These are phyloP conservation scores for Trichothecium roseum DNA, from an alignment of 2,329 filamentous ascomycete species.

Conservation along the genomic window DNA sequence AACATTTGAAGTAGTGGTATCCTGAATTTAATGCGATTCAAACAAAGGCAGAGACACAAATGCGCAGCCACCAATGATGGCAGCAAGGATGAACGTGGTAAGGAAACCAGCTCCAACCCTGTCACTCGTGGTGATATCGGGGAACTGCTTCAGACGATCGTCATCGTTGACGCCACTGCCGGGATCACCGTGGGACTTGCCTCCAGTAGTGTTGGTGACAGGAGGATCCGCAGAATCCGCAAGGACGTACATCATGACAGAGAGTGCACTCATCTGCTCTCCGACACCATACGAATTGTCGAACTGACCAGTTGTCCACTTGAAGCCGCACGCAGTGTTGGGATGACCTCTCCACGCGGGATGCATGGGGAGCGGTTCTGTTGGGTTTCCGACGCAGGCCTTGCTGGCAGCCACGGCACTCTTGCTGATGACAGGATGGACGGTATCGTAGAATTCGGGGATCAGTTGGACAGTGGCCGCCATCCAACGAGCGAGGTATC, in stretches of 20 bases:
- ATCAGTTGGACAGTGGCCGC: slow-evolving; percentile 43
- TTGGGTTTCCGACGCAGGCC: slow-evolving; percentile 37
- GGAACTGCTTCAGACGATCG: slow-evolving; percentile 14
- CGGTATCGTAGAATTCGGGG: slow-evolving; percentile 36
- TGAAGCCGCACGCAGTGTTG: slow-evolving; percentile 56
- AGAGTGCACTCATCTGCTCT: slow-evolving; percentile 58
- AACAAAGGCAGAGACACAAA: slow-evolving; percentile 23
- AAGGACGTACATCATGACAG: slow-evolving; percentile 52
- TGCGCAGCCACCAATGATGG: slow-evolving; percentile 36
- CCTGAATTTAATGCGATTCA: too few relatives aligned
- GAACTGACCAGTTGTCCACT: slow-evolving; percentile 46
- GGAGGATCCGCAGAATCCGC: slow-evolving; percentile 31
- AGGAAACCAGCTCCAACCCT: slow-evolving; percentile 45
- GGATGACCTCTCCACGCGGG: slow-evolving; percentile 36
- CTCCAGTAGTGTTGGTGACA: slow-evolving; percentile 44
- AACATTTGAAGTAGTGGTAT: slow-evolving; percentile 1
- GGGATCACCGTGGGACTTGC: slow-evolving; percentile 44
- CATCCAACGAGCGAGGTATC: slow-evolving; percentile 61
- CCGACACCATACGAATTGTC: slow-evolving; percentile 55
- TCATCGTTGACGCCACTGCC: slow-evolving; percentile 29
- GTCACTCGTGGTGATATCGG: slow-evolving; percentile 36
- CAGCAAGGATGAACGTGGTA: slow-evolving; percentile 37
- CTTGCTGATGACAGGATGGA: slow-evolving; percentile 40
- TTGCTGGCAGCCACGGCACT: slow-evolving; percentile 41
- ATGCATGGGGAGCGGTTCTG: slow-evolving; percentile 6